Evolutionary conservation across 2,329 filamentous ascomycete species (phyloP), one percentile per base, ranked within the genome.

Genomic region (Microsporum ferrugineum): DNA sequence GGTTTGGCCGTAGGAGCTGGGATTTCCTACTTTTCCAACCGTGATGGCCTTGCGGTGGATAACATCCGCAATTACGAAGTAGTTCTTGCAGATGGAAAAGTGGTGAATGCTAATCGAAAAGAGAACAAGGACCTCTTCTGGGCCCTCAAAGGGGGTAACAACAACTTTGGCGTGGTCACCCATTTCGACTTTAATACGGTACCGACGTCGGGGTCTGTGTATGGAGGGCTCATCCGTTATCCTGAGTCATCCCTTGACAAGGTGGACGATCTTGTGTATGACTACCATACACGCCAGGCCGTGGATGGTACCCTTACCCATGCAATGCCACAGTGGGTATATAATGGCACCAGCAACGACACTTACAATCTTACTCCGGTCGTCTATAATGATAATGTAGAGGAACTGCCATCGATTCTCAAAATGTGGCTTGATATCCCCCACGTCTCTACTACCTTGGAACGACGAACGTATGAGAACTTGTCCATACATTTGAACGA

Each of bases 101-200:
- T 77, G 41, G 66, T 74, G 17, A 70, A 67, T 2, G 72, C 72
- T 0, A 80, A 69, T 38, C 7, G 6, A 5, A 61, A 61, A 0
- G 61, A 58, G 5, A 76, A 83, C 55, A 27, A 68, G 0, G 78
- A 80, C 51, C 70, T 81, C 1, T 81, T 79, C 68, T 81, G 77
- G 78, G 77, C 73, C 17, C 62, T 79, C 34, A 69, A 72, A 4
- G 78, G 77, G n/a, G 77, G 77, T 0, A 76, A 76, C 0, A 74
- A 77, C 62, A 78, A 76, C 60, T 79, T 65, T 56, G 65, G 65
- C 31, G 68, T 76, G 45, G 71, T 76, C 60, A 74, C 77, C 14
- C 69, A 67, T 7, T 75, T 75, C 62, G 73, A 77, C 27, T 67
- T 80, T 12, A 68, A 78, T 76, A 1, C 80, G 1, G 6, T 61